Evolutionary conservation across 2,329 filamentous ascomycete species (phyloP).

Genomic region (Alternaria rosae): DNA sequence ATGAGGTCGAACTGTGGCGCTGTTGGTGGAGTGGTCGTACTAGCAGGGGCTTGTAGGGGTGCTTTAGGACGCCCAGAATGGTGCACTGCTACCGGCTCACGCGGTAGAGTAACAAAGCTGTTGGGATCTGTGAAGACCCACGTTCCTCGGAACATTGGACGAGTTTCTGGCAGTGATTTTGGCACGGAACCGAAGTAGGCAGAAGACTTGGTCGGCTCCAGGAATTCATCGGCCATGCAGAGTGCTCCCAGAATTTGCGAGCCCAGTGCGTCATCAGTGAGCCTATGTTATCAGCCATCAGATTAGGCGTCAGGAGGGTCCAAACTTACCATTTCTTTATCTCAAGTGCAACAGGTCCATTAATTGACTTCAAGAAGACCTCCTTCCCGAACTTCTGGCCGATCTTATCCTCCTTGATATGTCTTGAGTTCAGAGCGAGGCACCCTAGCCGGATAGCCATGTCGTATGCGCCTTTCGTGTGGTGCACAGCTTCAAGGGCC

Average conservation of each 20-base stretch:
- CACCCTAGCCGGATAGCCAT: slow-evolving; percentile 39
- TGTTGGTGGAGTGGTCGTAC: neutral
- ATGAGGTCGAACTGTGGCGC: slow-evolving; percentile 10
- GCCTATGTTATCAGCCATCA: slow-evolving; percentile 24
- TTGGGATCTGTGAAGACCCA: slow-evolving; percentile 43
- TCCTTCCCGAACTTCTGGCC: slow-evolving; percentile 22
- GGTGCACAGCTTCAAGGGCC: slow-evolving; percentile 31
- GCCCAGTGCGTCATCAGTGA: slow-evolving; percentile 26
- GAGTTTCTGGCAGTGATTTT: slow-evolving; percentile 21
- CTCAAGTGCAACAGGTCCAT: slow-evolving; percentile 14
- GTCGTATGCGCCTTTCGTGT: slow-evolving; percentile 36
- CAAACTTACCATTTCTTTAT: slow-evolving; percentile 35
- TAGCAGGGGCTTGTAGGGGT: neutral
- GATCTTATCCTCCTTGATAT: slow-evolving; percentile 17
- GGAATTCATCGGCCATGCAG: slow-evolving; percentile 21
- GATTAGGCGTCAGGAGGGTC: neutral
- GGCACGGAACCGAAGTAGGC: slow-evolving; percentile 29
- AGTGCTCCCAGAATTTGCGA: slow-evolving; percentile 31
- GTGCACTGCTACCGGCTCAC: slow-evolving; percentile 5
- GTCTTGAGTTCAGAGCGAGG: slow-evolving; percentile 27
- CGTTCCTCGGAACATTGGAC: slow-evolving; percentile 35
- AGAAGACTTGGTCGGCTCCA: slow-evolving; percentile 34
- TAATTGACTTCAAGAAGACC: slow-evolving; percentile 23
- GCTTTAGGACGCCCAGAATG: slow-evolving; percentile 18
- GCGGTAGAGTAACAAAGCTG: slow-evolving; percentile 2